A percentile compares a stretch with the other conserved stretches of the same genome.
Evolutionary conservation across 2,329 filamentous ascomycete genomes (phyloP).

Genomic region (Hypoxylon sp.): DNA sequence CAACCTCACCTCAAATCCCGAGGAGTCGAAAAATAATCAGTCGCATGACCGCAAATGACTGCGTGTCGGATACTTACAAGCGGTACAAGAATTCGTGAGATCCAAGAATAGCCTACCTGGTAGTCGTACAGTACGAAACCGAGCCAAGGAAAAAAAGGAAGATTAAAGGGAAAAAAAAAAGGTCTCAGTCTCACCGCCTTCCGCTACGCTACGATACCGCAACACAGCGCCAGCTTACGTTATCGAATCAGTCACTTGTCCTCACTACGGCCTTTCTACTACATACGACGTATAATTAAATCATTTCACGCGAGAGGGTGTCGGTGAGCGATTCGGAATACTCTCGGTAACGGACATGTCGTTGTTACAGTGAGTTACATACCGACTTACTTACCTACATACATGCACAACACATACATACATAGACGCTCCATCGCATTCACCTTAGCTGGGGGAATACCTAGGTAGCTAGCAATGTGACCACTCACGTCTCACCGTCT

Average conservation of each 20-base stretch:
- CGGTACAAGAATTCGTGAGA: constrained; percentile 22
- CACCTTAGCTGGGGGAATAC: neutral
- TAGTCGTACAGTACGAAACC: constrained; percentile 17
- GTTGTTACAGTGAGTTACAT: constrained; percentile 42
- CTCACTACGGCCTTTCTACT: neutral
- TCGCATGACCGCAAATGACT: constrained; percentile 38
- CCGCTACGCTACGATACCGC: constrained; percentile 13
- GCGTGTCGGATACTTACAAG: constrained; percentile 20
- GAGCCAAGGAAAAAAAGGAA: constrained; percentile 12
- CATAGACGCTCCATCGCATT: constrained; percentile 14
- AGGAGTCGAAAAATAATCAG: constrained; percentile 20
- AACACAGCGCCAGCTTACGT: constrained; percentile 39
- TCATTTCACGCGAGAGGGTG: neutral
- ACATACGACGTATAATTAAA: constrained; percentile 22
- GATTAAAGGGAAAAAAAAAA: constrained; percentile 11
- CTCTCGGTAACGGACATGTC: constrained; percentile 34
- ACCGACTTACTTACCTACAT: constrained; percentile 21
- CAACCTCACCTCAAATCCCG: constrained; percentile 32
- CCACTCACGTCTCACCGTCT: constrained; percentile 39
- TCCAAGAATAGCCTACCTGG: constrained; percentile 32
- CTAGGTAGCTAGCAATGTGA: constrained; percentile 10
- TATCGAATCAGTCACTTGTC: constrained; percentile 30
- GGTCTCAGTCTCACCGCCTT: constrained; percentile 36
- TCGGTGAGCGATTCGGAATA: constrained; percentile 25
- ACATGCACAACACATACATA: constrained; percentile 19